A percentile compares a stretch with the other conserved stretches of the same genome.
Conservation (phyloP, 1,284 basidiomycete genomes). For the Fomitopsis betulina region DNA sequence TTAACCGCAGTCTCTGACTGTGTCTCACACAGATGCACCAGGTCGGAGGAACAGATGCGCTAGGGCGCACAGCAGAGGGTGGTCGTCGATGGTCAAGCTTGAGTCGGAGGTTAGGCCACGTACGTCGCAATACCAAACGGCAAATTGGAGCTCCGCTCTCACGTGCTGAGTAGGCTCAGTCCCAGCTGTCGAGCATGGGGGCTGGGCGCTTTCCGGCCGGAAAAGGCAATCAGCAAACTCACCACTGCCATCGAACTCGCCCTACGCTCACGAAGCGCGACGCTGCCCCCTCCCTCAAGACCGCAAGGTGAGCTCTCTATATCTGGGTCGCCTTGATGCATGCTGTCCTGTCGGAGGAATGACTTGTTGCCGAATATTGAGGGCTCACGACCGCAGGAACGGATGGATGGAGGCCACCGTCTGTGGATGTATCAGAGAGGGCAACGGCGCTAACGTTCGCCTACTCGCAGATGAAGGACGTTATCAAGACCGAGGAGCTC, state of each 20-base stretch:
- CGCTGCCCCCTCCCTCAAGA: conserved; percentile 23
- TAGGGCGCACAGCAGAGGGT: conserved; percentile 26
- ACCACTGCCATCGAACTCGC: not conserved
- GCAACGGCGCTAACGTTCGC: conserved; percentile 14
- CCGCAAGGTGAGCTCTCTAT: conserved; percentile 28
- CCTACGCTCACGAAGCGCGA: conserved; percentile 10
- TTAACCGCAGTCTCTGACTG: conserved; percentile 17
- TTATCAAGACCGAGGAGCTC: conserved; percentile 93
- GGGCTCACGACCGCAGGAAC: not conserved
- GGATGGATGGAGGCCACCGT: conserved; percentile 27
- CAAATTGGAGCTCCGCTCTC: conserved; percentile 24
- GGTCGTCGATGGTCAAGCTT: conserved; percentile 45
- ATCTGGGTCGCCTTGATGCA: conserved; percentile 2
- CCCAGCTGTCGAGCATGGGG: conserved; percentile 14
- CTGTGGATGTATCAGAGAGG: conserved; percentile 21
- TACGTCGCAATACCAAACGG: conserved; percentile 16
- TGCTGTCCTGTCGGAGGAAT: not conserved
- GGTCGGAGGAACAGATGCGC: conserved; percentile 4
- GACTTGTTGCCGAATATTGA: not conserved
- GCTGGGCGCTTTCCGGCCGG: conserved; percentile 6
- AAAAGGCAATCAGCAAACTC: conserved; percentile 10
- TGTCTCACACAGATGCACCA: conserved; percentile 19
- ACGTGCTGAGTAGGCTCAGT: conserved; percentile 15
- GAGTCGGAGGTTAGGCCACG: conserved; percentile 26
- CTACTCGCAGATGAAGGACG: conserved; percentile 77